Evolutionary conservation across 2,329 filamentous ascomycete species (phyloP).

Genomic region (Penicillium sp.): DNA sequence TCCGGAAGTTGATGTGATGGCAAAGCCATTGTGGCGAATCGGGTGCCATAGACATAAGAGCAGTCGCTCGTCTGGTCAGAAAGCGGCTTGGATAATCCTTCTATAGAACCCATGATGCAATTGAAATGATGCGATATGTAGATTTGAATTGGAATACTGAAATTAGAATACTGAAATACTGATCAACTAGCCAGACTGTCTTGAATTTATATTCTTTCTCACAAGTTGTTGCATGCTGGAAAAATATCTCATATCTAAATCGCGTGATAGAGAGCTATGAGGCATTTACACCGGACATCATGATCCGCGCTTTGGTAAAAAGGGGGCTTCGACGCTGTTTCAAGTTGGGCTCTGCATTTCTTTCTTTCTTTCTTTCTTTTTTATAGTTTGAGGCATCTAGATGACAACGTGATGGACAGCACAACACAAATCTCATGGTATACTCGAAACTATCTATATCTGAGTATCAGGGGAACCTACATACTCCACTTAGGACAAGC

Average conservation of each 20-base stretch:
- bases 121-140: neutral
- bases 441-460: neutral
- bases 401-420: neutral
- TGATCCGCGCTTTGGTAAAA: neutral
- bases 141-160: neutral
- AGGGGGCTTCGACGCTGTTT: neutral
- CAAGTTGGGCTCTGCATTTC: too few species aligned
- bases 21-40: conserved; percentile 9
- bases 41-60: conserved; percentile 12
- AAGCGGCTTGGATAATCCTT: neutral
- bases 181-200: neutral
- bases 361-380: neutral
- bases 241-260: conserved; percentile 5
- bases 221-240: neutral
- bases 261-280: neutral
- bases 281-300: conserved; percentile 7
- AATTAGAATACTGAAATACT: neutral
- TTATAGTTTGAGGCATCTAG: neutral
- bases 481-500: neutral
- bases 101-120: conserved; percentile 5
- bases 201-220: neutral
- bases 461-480: neutral
- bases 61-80: neutral
- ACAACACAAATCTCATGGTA: neutral
- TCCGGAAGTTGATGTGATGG: conserved; percentile 52